These are phyloP conservation scores for Paradendryphiella salina DNA, from an alignment of 2,329 filamentous ascomycete genomes.

Conservation along the genomic window DNA sequence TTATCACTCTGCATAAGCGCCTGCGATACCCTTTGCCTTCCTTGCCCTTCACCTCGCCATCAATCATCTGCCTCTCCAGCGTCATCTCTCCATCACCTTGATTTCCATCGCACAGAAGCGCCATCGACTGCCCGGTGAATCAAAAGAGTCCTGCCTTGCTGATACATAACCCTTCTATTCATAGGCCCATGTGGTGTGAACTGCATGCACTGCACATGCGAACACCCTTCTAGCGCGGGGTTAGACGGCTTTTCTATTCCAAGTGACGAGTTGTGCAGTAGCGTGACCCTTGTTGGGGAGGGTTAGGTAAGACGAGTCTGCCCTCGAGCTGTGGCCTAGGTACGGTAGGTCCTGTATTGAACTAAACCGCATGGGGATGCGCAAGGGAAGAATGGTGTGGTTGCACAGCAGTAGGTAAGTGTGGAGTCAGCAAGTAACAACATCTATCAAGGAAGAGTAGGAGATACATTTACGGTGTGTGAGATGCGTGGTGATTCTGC, in stretches of 20 bases:
- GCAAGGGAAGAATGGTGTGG: neutral
- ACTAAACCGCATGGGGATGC: neutral
- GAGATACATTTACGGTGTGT: no score
- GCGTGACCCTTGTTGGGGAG: neutral
- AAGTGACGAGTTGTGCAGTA: neutral
- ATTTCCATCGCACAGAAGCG: neutral
- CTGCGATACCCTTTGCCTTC: neutral
- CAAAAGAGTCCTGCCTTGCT: neutral
- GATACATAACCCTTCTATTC: neutral
- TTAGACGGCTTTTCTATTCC: neutral
- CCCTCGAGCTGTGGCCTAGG: slow-evolving; percentile 1
- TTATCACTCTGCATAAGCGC: slow-evolving; percentile 15
- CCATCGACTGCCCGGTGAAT: neutral
- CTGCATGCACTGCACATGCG: slow-evolving; percentile 16
- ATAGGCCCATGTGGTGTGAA: slow-evolving; percentile 1
- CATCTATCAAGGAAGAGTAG: no score
- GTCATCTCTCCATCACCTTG: neutral
- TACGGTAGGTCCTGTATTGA: slow-evolving; percentile 5
- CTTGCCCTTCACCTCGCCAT: neutral
- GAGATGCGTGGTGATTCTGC: no score
- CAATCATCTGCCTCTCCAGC: neutral
- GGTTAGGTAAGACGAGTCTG: no score
- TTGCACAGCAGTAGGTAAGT: neutral
- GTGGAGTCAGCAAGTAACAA: neutral
- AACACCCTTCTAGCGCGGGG: slow-evolving; percentile 13